A percentile compares a stretch with the other conserved stretches of the same genome.
Conservation (phyloP, 352 stramenopile genomes). For the Globisporangium viniferum region DNA sequence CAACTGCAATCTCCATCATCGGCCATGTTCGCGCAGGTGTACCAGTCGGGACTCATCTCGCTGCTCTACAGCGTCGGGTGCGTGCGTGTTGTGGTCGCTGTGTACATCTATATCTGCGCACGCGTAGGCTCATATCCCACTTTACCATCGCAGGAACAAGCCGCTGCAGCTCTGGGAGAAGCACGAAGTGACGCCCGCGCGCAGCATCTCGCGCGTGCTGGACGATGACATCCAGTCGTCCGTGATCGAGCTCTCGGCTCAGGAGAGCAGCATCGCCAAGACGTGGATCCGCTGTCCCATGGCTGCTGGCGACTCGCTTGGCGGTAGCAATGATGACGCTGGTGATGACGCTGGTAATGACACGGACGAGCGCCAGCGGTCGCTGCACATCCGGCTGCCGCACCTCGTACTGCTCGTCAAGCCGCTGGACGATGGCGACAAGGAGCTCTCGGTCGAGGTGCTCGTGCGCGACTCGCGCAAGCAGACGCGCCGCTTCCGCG, state of each 20-base stretch:
- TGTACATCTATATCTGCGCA: not conserved
- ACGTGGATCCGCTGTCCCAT: slow-evolving; percentile 52
- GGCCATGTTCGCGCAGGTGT: slow-evolving; percentile 56
- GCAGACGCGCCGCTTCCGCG: slow-evolving; percentile 35
- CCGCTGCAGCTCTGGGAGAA: slow-evolving; percentile 66
- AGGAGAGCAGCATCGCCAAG: slow-evolving; percentile 30
- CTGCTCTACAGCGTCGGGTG: slow-evolving; percentile 64
- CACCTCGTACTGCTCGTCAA: slow-evolving; percentile 50
- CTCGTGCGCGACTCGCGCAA: slow-evolving; percentile 31
- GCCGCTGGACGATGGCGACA: slow-evolving; percentile 19
- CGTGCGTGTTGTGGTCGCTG: slow-evolving; percentile 4
- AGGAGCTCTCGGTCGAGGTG: slow-evolving; percentile 49
- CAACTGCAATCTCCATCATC: not conserved
- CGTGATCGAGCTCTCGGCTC: slow-evolving; percentile 41
- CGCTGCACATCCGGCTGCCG: slow-evolving; percentile 47
- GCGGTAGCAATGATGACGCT: not conserved
- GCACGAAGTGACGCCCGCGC: slow-evolving; percentile 25
- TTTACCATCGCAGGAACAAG: slow-evolving; percentile 24
- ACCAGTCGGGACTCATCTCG: slow-evolving; percentile 53
- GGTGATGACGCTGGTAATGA: no score
- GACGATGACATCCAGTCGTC: slow-evolving; percentile 59
- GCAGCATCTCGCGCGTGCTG: slow-evolving; percentile 41
- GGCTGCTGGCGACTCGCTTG: not conserved
- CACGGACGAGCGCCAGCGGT: slow-evolving; percentile 8
- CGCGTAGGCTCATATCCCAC: not conserved